These are phyloP conservation scores for Beauveria australis DNA, from an alignment of 2,329 filamentous ascomycete genomes.

Conservation along the genomic window DNA sequence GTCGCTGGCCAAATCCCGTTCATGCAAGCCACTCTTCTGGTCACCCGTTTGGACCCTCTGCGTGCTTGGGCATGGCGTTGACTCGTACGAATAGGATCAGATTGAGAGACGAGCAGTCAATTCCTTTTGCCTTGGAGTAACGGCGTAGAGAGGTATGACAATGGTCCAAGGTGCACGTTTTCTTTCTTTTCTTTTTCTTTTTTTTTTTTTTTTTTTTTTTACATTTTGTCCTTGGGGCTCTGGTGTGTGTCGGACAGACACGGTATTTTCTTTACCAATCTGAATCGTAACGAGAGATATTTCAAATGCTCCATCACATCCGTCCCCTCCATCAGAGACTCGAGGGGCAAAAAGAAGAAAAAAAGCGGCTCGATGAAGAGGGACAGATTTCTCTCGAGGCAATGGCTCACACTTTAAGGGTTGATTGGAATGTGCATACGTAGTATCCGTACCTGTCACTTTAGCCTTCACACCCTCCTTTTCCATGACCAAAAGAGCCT, in stretches of 20 bases:
- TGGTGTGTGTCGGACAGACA: not conserved
- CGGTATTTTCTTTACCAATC: not conserved
- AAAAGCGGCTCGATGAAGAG: not conserved
- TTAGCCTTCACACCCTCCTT: not conserved
- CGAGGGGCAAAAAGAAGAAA: not conserved
- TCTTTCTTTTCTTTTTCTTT: not conserved
- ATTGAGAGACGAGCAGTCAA: not conserved
- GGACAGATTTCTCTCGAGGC: not conserved
- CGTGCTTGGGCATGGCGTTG: not conserved
- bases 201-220: not conserved
- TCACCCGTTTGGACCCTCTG: constrained; percentile 4
- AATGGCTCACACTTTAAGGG: not conserved
- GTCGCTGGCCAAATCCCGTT: not conserved
- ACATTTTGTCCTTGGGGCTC: not conserved
- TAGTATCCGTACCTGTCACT: not conserved
- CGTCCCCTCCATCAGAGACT: too few relatives aligned
- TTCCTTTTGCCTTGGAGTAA: not conserved
- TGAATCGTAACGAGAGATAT: too few relatives aligned
- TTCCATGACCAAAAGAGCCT: not conserved
- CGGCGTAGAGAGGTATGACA: not conserved
- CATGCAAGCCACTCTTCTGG: not conserved
- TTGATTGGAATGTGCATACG: constrained; percentile 2
- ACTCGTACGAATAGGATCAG: not conserved
- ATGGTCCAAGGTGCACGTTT: not conserved
- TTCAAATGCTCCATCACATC: too few relatives aligned